phyloP scores from a whole-genome alignment of 345 rosid genomes.

The Sonneratia caseolaris region DNA sequence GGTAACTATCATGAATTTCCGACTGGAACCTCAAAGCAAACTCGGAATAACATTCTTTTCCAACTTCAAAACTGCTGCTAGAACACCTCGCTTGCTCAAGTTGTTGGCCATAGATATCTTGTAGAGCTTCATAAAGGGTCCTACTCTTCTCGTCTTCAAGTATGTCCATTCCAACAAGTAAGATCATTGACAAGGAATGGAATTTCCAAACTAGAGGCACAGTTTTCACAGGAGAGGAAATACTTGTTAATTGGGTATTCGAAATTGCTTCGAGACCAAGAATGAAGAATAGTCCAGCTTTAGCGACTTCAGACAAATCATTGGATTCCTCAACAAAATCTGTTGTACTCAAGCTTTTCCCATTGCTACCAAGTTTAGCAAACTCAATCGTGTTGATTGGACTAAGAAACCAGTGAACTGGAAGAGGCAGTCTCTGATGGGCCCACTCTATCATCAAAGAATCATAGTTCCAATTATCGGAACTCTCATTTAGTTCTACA shows the following conservation, averaged over 20 bases:
- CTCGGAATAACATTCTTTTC: slow-evolving; percentile 16
- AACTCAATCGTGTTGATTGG: slow-evolving; percentile 44
- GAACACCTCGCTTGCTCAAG: slow-evolving; percentile 39
- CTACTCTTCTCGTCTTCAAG: slow-evolving; percentile 62
- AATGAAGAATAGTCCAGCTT: slow-evolving; percentile 71
- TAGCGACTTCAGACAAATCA: slow-evolving; percentile 42
- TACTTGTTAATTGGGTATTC: slow-evolving; percentile 21
- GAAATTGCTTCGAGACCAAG: slow-evolving; percentile 68
- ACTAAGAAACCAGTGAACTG: slow-evolving; percentile 88
- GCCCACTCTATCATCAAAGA: slow-evolving; percentile 58
- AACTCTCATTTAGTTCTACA: slow-evolving; percentile 30
- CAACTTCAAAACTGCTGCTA: slow-evolving; percentile 13
- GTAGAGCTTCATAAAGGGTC: slow-evolving; percentile 54
- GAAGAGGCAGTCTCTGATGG: slow-evolving; percentile 77
- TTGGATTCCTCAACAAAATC: slow-evolving; percentile 20
- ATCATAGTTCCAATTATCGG: slow-evolving; percentile 19
- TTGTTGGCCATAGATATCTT: slow-evolving; percentile 55
- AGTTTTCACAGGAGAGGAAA: slow-evolving; percentile 36
- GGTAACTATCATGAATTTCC: slow-evolving; percentile 62
- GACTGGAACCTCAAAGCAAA: slow-evolving; percentile 51
- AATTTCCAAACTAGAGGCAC: slow-evolving; percentile 76
- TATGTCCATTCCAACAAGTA: slow-evolving; percentile 65
- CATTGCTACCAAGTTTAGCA: slow-evolving; percentile 23
- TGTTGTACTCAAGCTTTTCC: slow-evolving; percentile 13
- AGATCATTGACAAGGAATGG: slow-evolving; percentile 62